These are phyloP conservation scores for Hypoxylon sp. DNA, from an alignment of 2,329 filamentous ascomycete species.

Conservation along the genomic window DNA sequence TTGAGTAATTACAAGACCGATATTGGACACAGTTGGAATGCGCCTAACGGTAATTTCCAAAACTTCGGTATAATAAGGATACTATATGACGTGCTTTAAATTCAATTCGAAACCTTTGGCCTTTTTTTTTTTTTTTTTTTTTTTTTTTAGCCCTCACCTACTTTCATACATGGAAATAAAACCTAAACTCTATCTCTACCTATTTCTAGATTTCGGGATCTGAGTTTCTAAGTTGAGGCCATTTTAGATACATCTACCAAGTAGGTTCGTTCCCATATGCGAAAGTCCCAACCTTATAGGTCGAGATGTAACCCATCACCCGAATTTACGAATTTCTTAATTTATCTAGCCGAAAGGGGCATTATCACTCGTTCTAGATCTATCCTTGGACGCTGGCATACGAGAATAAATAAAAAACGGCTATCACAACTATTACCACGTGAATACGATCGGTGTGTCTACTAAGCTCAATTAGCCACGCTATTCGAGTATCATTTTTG, in stretches of 20 bases:
- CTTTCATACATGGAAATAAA: neutral
- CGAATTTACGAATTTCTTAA: neutral
- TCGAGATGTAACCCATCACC: slow-evolving; percentile 19
- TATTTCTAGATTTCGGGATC: slow-evolving; percentile 15
- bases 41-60: slow-evolving; percentile 17
- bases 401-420: slow-evolving; percentile 18
- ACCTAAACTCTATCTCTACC: slow-evolving; percentile 3
- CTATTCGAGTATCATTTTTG: slow-evolving; percentile 3
- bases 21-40: slow-evolving; percentile 15
- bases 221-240: slow-evolving; percentile 17
- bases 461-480: slow-evolving; percentile 14
- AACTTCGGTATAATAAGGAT: slow-evolving; percentile 32
- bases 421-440: slow-evolving; percentile 3
- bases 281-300: slow-evolving; percentile 19
- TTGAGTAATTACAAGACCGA: slow-evolving; percentile 25
- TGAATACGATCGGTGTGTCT: slow-evolving; percentile 13
- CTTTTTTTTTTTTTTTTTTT: slow-evolving; percentile 16
- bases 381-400: slow-evolving; percentile 15
- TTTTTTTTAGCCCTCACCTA: slow-evolving; percentile 9
- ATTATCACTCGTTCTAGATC: slow-evolving; percentile 32
- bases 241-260: slow-evolving; percentile 3
- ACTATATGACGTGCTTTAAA: slow-evolving; percentile 41
- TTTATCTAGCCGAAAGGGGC: slow-evolving; percentile 22
- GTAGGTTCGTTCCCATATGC: slow-evolving; percentile 16
- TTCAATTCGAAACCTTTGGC: slow-evolving; percentile 22